phyloP scores from a whole-genome alignment of 2,329 filamentous ascomycete genomes.

The Chaetomium strumarium region DNA sequence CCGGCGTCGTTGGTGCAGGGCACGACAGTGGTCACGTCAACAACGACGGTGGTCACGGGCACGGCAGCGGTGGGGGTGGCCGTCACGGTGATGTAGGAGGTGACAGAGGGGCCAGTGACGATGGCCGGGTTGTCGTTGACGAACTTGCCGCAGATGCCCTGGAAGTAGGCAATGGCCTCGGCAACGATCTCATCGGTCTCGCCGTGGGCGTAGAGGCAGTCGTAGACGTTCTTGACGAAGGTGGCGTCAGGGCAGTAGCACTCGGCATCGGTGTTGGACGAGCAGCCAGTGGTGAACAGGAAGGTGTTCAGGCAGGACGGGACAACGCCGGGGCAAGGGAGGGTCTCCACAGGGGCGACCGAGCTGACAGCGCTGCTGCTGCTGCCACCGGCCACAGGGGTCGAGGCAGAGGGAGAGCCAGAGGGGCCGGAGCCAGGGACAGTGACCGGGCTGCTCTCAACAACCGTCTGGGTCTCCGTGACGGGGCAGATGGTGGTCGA shows the following conservation, averaged over 20 bases:
- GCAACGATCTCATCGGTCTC: slow-evolving; percentile 59
- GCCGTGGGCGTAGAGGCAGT: slow-evolving; percentile 75
- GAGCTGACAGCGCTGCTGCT: slow-evolving; percentile 22
- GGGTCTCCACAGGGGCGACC: slow-evolving; percentile 36
- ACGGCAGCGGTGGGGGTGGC: slow-evolving; percentile 37
- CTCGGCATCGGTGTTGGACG: slow-evolving; percentile 70
- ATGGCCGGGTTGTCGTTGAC: slow-evolving; percentile 76
- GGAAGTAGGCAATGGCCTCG: slow-evolving; percentile 73
- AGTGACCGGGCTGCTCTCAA: slow-evolving; percentile 27
- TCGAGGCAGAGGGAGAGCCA: slow-evolving; percentile 24
- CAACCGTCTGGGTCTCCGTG: slow-evolving; percentile 44
- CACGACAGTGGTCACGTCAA: slow-evolving; percentile 47
- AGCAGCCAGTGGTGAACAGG: slow-evolving; percentile 68
- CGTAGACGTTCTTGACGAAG: slow-evolving; percentile 74
- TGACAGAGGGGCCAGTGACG: slow-evolving; percentile 63
- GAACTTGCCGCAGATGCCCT: slow-evolving; percentile 80
- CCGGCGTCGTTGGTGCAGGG: slow-evolving; percentile 43
- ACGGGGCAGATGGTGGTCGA: slow-evolving; percentile 58
- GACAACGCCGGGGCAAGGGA: slow-evolving; percentile 63
- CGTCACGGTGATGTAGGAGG: slow-evolving; percentile 53
- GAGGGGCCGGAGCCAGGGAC: slow-evolving; percentile 10
- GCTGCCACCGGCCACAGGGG: slow-evolving; percentile 33
- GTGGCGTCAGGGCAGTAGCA: slow-evolving; percentile 82
- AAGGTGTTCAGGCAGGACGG: slow-evolving; percentile 91
- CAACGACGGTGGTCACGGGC: slow-evolving; percentile 42